Base-by-base conservation (phyloP, 345 rosid genomes). In the Acer yangbiense region DNA sequence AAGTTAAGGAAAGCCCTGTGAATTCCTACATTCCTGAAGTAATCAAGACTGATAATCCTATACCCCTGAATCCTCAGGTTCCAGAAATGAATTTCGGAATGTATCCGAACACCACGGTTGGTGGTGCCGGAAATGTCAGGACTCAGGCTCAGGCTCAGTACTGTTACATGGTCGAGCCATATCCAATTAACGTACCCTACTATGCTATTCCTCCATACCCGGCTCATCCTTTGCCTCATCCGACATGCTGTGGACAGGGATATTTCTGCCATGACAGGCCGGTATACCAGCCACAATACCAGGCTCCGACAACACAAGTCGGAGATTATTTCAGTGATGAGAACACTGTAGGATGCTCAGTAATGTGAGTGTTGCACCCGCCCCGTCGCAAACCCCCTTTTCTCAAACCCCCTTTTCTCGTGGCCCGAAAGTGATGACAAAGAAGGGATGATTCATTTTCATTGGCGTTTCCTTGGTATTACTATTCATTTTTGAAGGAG, bases 281-380 rank as follows among this genome's bases (percentile, higher is more conserved):
- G 16, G 77, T 52, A 0, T 39, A 23, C 23, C 88, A 69, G 63
- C 84, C 82, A 11, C 67, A 71, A 39, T 69, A 21, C 71, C 83
- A 83, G 75, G 10, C 76, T 12, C 86, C 89, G 0, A 60, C 75
- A 13, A 73, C 72, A 9, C 64, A 77, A 44, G 89, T 83, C 13
- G 89, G 81, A 69, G 91, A 90, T 79, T 90, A 88, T 76, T 90
- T 90, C 71, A 88, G 88, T 16, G 93, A 90, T 12, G 93, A 90
- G 25, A 90, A 90, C 66, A 78, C 93, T 0, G 54, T 85, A 14
- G 93, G 91, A 50, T 90, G 93, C 72, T 79, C 79, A 41, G 83
- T 88, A 61, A 88, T 90, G 93, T 90, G 85, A 88, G 41, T 63
- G 44, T 9, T 12, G 76, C 27, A 39, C 21, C 58, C 14, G 50